phyloP scores from a whole-genome alignment of 2,329 filamentous ascomycete species.

The Microascus cirrosus region DNA sequence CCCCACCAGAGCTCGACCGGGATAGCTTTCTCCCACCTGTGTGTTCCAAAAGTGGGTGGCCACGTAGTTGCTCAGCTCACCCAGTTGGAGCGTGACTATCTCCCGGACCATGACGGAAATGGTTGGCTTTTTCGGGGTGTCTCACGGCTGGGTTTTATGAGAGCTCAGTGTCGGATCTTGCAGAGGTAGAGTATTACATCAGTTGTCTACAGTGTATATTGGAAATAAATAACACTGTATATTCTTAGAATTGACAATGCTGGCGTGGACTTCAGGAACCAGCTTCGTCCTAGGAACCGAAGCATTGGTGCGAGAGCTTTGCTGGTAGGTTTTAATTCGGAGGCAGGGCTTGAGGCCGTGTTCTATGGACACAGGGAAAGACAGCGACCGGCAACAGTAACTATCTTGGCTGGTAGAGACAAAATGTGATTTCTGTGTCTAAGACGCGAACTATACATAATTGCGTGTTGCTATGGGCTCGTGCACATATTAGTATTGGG shows the following conservation, averaged over 20 bases:
- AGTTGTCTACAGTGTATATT: neutral
- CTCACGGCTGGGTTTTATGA: neutral
- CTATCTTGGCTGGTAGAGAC: too few species aligned
- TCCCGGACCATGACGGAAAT: conserved; percentile 60
- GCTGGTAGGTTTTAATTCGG: too few species aligned
- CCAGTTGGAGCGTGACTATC: conserved; percentile 87
- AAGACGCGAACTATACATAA: too few species aligned
- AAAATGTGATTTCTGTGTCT: too few species aligned
- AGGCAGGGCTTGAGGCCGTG: too few species aligned
- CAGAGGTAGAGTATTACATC: neutral
- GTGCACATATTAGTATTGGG: too few species aligned
- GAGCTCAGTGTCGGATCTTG: neutral
- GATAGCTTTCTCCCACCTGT: conserved; percentile 43
- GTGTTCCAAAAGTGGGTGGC: conserved; percentile 97
- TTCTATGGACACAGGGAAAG: too few species aligned
- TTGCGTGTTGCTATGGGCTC: too few species aligned
- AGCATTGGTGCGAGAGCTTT: too few species aligned
- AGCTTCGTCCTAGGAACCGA: too few species aligned
- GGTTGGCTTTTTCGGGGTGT: neutral
- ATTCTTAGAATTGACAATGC: neutral
- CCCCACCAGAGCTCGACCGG: neutral
- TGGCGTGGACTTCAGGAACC: too few species aligned
- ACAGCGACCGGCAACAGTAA: too few species aligned
- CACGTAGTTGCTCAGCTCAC: conserved; percentile 84
- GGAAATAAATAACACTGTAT: neutral